A percentile compares a stretch with the other conserved stretches of the same genome.
Evolutionary conservation across 2,329 filamentous ascomycete species (phyloP).

Genomic region (Phyllosticta citrichinensis): DNA sequence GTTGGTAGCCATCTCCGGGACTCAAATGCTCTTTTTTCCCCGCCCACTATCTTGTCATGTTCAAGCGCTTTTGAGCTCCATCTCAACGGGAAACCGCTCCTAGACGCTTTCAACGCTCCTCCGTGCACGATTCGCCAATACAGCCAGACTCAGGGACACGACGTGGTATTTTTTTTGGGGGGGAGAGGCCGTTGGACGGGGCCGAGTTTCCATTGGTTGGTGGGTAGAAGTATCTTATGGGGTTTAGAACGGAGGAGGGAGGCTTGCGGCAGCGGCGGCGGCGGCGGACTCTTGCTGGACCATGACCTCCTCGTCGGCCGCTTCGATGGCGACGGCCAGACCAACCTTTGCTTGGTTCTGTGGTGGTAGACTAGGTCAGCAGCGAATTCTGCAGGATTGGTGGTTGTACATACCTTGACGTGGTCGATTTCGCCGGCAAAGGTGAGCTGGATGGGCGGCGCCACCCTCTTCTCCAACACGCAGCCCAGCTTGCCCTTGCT

Average conservation of each 20-base stretch:
- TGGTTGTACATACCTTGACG: conserved; percentile 61
- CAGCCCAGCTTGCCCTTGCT: conserved; percentile 89
- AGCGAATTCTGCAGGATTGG: not conserved
- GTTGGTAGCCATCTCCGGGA: not conserved
- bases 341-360: conserved; percentile 94
- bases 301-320: conserved; percentile 31
- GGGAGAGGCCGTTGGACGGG: conserved; percentile 15
- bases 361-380: not conserved
- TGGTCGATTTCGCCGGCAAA: conserved; percentile 97
- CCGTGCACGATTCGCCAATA: conserved; percentile 28
- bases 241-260: conserved; percentile 31
- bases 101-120: conserved; percentile 3
- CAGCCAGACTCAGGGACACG: conserved; percentile 18
- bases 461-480: conserved; percentile 89
- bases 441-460: conserved; percentile 82
- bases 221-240: not conserved
- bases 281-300: conserved; percentile 28
- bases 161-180: not conserved
- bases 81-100: no score
- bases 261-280: conserved; percentile 19
- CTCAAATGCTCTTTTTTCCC: not conserved
- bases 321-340: conserved; percentile 64
- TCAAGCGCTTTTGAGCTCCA: not conserved
- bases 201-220: conserved; percentile 3
- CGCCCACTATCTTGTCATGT: not conserved